Evolutionary conservation across 768 basidiomycete species (phyloP), one percentile per base, ranked within the genome.

Genomic region (Trametes cingulata): DNA sequence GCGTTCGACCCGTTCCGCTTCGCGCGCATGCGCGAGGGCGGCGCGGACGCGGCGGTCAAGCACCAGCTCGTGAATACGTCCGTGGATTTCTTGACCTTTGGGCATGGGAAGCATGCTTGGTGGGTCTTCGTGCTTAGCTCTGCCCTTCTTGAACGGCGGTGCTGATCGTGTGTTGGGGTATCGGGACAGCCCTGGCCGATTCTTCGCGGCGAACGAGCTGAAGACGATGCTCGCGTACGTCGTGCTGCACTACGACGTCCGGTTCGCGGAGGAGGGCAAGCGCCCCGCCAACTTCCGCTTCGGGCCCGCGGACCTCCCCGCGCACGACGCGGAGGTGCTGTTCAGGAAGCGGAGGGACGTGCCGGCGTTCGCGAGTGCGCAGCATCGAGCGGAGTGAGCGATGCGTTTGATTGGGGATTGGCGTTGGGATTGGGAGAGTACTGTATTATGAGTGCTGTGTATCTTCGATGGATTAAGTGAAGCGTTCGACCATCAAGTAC

Each of bases 1-100:
- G 53, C 45, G n/a, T 76, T 86, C 59, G 75, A 82, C 42, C 79
- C 79, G 0, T 83, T 81, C 69, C 80, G 84, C 1, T 85, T 82
- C 65, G 69, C 74, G 0, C 67, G 74, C 14, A 69, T 76, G 63
- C 63, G 72, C 46, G 56, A 52, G 45, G 56, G 55, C 50, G 62
- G 53, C 46, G 70, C 76, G 17, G 67, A 73, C 3, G 77, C 77
- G 24, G 62, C 53, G 12, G 56, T 50, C 6, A 76, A 73, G 62
- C 68, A 77, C 48, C 75, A 75, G 51, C 72, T 76, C 48, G 72
- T 72, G 36, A 73, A 75, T 20, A 75, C 76, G 12, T 58, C 62
- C 3, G 37, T 55, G 9, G 66, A 70, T 25, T 70, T 67, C 56
- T 8, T 72, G 13, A 36, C 71, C 1, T 74, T 74, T 40, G 71